Base-by-base conservation (phyloP, 2,329 filamentous ascomycete species). In the Kalmusia sp. region DNA sequence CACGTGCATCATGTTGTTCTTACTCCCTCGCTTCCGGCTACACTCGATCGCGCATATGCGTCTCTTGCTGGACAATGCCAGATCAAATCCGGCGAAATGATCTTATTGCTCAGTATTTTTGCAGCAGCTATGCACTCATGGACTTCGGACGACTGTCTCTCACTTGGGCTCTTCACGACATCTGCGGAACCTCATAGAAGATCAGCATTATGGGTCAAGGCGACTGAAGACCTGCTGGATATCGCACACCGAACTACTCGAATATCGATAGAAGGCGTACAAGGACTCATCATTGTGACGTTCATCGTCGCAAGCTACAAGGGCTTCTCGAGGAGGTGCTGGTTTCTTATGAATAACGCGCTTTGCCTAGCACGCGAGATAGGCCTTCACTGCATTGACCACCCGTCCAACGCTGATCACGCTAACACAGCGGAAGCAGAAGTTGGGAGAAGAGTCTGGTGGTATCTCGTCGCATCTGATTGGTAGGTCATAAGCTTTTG, bases 371-470 rank as follows among this genome's bases (percentile, higher is more conserved):
- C 57, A 19, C 58, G 38, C 52, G 53, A 57, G 2, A 28, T 57
- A n/a, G 52, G 51, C 5, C 55, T 64, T 8, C 61, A 64, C 45
- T 50, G 51, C 9, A 52, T 59, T 7, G 61, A 64, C 28, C 51
- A 49, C 44, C 57, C 61, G n/a, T 47, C 40, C 12, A 56, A 49
- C 17, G 44, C 40, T 11, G 28, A 50, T 22, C 4, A 5, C 15
- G 48, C 64, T n/a, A 62, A 71, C 27, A 61, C 67, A 22, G 55
- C 70, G 7, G 58, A 62, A 14, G 58, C 70, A 6, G 76, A 77
- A 41, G 66, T 72, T 2, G 69, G 68, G 30, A 56, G 76, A 24
- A 69, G 76, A 28, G 55, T 76, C 6, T 77, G 74, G 75, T 77
- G 75, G 75, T 73, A 77, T 59, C 52, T 77, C 6, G 67, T 63